Evolutionary conservation across 352 stramenopile genomes (phyloP).

Genomic region (Phytophthora aleatoria): DNA sequence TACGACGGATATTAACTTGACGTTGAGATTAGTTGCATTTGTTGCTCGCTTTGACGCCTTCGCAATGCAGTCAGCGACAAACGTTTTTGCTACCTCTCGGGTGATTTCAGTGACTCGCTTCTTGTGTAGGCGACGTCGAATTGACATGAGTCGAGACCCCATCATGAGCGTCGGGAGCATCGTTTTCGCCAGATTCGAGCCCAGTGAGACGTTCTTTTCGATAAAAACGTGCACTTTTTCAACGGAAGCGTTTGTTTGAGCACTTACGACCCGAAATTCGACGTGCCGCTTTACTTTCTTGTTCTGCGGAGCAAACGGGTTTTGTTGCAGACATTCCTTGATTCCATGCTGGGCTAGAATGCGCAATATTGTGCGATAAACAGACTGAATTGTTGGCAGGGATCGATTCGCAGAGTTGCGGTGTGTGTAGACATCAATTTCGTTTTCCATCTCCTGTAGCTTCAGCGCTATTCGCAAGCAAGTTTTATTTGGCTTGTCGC

Average conservation of each 20-base stretch:
- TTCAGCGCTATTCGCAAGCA: slow-evolving; percentile 46
- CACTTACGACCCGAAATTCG: slow-evolving; percentile 55
- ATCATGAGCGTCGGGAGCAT: slow-evolving; percentile 71
- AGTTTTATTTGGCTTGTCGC: neutral
- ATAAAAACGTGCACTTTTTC: slow-evolving; percentile 63
- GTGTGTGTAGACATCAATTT: slow-evolving; percentile 58
- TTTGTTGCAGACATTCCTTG: slow-evolving; percentile 72
- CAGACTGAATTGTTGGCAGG: slow-evolving; percentile 56
- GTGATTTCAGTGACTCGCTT: slow-evolving; percentile 50
- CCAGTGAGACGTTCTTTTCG: slow-evolving; percentile 51
- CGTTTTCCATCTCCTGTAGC: slow-evolving; percentile 38
- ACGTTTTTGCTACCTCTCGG: slow-evolving; percentile 23
- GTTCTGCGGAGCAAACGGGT: slow-evolving; percentile 53
- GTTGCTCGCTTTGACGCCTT: slow-evolving; percentile 41
- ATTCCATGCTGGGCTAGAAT: slow-evolving; percentile 55
- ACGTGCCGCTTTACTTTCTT: slow-evolving; percentile 55
- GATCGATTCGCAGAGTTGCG: slow-evolving; percentile 23
- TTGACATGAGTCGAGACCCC: slow-evolving; percentile 63
- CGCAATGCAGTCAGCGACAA: slow-evolving; percentile 42
- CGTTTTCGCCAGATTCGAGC: slow-evolving; percentile 58
- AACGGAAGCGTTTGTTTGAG: slow-evolving; percentile 53
- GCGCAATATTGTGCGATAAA: slow-evolving; percentile 55
- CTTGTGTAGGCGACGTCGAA: slow-evolving; percentile 59
- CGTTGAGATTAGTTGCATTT: slow-evolving; percentile 41
- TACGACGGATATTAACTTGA: slow-evolving; percentile 51